Percentiles rank a stretch among this genome's conserved stretches.
These are phyloP conservation scores for Ophiostoma himal-ulmi DNA, from an alignment of 2,329 filamentous ascomycete species.

Conservation along the genomic window DNA sequence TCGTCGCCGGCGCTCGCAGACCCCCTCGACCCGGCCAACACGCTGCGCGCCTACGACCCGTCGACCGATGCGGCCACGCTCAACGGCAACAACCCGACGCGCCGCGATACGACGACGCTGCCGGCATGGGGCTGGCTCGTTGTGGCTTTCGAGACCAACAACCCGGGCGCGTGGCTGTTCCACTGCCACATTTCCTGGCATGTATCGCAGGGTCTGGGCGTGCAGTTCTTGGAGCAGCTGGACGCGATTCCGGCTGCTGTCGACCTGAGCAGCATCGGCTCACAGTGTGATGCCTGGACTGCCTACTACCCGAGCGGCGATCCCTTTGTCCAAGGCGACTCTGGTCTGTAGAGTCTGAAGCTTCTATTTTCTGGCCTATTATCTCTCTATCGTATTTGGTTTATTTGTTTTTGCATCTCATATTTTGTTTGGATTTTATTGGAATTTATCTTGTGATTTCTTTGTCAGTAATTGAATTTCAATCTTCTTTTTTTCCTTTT, in stretches of 20 bases:
- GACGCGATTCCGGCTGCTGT: constrained; percentile 22
- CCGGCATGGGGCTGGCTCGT: constrained; percentile 42
- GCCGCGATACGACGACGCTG: constrained; percentile 45
- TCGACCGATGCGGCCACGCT: constrained; percentile 31
- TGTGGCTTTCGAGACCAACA: constrained; percentile 45
- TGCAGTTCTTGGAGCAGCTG: constrained; percentile 45
- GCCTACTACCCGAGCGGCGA: constrained; percentile 24
- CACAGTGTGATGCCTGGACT: constrained; percentile 23
- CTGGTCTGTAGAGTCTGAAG: constrained; percentile 19
- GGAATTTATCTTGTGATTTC: not conserved
- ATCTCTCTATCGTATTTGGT: not conserved
- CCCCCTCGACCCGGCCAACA: constrained; percentile 22
- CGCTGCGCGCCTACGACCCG: constrained; percentile 29
- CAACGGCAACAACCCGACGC: constrained; percentile 39
- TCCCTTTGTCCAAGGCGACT: constrained; percentile 23
- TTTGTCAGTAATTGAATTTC: not conserved
- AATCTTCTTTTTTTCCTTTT: not conserved
- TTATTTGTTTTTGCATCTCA: not conserved
- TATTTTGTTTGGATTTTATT: too few relatives aligned
- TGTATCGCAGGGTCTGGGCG: constrained; percentile 42
- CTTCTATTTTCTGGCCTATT: not conserved
- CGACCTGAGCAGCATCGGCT: constrained; percentile 17
- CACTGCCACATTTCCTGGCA: constrained; percentile 50
- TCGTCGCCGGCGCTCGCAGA: constrained; percentile 27
- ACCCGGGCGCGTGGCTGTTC: constrained; percentile 47